Percentiles rank a stretch among this genome's conserved stretches.
Conservation (phyloP, 805 yeast genomes). For the Candida orba region DNA sequence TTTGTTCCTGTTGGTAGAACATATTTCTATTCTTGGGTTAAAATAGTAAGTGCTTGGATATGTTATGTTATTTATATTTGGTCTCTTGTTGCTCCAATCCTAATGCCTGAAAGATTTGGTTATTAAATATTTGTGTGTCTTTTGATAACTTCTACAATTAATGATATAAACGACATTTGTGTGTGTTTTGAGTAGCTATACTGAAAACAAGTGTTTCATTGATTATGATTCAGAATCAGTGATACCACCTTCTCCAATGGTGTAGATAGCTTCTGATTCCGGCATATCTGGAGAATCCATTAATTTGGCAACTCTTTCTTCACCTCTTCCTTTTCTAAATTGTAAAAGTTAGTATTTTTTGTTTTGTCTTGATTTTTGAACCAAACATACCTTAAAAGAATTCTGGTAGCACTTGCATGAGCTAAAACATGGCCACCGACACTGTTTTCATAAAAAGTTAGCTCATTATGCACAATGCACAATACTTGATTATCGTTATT, state of each 20-base stretch:
- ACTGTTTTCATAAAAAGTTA: conserved; percentile 12
- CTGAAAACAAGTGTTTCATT: too few relatives aligned
- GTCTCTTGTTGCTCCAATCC: conserved; percentile 86
- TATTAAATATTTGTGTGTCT: conserved; percentile 1
- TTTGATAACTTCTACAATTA: too few relatives aligned
- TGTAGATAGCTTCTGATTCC: conserved; percentile 69
- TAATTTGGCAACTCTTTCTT: conserved; percentile 71
- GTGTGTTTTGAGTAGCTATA: too few relatives aligned
- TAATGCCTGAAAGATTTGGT: conserved; percentile 83
- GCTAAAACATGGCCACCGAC: conserved; percentile 81
- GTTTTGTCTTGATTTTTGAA: neutral
- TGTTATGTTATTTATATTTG: conserved; percentile 83
- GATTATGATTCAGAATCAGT: conserved; percentile 33
- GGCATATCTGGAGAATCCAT: conserved; percentile 82
- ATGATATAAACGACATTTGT: too few relatives aligned
- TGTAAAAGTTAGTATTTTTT: neutral
- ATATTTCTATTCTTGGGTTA: conserved; percentile 91
- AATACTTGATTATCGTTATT: neutral
- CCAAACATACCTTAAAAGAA: conserved; percentile 35
- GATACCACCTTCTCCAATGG: conserved; percentile 63
- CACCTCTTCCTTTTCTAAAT: conserved; percentile 65
- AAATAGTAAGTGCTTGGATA: conserved; percentile 86
- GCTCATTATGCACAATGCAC: neutral
- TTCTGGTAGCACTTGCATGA: conserved; percentile 74
- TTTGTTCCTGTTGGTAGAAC: conserved; percentile 97